These are phyloP conservation scores for Ophioceras dolichostomum DNA, from an alignment of 2,329 filamentous ascomycete genomes.

Conservation along the genomic window DNA sequence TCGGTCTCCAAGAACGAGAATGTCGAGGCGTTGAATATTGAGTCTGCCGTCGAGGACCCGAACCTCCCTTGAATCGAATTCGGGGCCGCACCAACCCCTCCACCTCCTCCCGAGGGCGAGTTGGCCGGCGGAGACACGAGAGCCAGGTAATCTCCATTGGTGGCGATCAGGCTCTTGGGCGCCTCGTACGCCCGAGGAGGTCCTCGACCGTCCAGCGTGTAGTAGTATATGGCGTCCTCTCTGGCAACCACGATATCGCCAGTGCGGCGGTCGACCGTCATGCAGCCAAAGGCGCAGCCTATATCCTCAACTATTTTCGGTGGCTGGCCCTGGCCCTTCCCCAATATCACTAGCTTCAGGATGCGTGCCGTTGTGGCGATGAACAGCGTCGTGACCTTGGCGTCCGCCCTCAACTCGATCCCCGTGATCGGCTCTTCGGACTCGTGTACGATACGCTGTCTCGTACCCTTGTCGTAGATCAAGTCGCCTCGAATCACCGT, in stretches of 20 bases:
- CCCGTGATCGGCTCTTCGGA: conserved; percentile 94
- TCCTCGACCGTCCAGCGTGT: conserved; percentile 72
- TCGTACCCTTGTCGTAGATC: conserved; percentile 87
- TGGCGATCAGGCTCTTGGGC: conserved; percentile 68
- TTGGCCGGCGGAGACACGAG: conserved; percentile 64
- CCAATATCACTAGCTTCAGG: conserved; percentile 74
- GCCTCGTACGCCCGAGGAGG: conserved; percentile 87
- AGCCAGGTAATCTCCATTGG: conserved; percentile 77
- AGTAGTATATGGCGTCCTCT: conserved; percentile 93
- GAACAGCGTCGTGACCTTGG: conserved; percentile 63
- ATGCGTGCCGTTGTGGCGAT: conserved; percentile 85
- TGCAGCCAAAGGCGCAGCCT: conserved; percentile 88
- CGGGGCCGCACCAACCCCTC: conserved; percentile 24
- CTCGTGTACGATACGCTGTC: conserved; percentile 89
- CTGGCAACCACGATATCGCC: conserved; percentile 85
- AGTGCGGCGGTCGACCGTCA: conserved; percentile 70
- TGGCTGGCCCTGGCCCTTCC: conserved; percentile 78
- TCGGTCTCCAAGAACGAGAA: conserved; percentile 91
- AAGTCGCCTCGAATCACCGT: conserved; percentile 89
- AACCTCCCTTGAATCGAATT: conserved; percentile 59
- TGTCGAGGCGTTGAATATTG: conserved; percentile 73
- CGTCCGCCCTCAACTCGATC: conserved; percentile 59
- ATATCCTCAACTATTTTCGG: conserved; percentile 80
- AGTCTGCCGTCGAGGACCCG: conserved; percentile 59
- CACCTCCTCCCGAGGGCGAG: conserved; percentile 31